phyloP scores from a whole-genome alignment of 352 stramenopile genomes.

The Phytophthora multivora region DNA sequence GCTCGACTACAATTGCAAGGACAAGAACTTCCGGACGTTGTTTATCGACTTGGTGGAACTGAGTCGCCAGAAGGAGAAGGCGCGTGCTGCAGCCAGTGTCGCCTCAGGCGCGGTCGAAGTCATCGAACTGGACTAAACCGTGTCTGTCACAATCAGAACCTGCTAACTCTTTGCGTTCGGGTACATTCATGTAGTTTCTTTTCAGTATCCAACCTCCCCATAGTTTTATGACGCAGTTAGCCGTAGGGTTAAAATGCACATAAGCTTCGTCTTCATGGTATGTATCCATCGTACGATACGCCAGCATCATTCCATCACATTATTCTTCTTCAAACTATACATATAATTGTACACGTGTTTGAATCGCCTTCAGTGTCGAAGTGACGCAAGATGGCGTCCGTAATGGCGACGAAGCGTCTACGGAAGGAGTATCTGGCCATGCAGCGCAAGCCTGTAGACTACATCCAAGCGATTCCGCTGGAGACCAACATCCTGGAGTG shows the following conservation, averaged over 20 bases:
- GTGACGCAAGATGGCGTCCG: constrained; percentile 62
- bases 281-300: constrained; percentile 15
- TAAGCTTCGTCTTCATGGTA: background rate
- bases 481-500: constrained; percentile 96
- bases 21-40: constrained; percentile 83
- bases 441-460: constrained; percentile 89
- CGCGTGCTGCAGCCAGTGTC: background rate
- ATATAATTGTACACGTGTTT: constrained; percentile 9
- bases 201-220: background rate
- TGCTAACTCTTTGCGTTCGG: constrained; percentile 4
- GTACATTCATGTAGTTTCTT: constrained; percentile 18
- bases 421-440: constrained; percentile 93
- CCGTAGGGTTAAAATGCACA: no score
- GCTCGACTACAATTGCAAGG: constrained; percentile 77
- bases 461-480: constrained; percentile 90
- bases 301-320: constrained; percentile 10
- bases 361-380: constrained; percentile 3
- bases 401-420: constrained; percentile 89
- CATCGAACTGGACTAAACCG: constrained; percentile 16
- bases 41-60: constrained; percentile 87
- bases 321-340: constrained; percentile 5
- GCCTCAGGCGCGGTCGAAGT: background rate
- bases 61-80: constrained; percentile 26
- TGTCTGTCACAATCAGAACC: background rate
- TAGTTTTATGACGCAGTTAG: background rate